These are phyloP conservation scores for Chlorokybus atmophyticus DNA, from an alignment of 139 green algal species.

Conservation along the genomic window DNA sequence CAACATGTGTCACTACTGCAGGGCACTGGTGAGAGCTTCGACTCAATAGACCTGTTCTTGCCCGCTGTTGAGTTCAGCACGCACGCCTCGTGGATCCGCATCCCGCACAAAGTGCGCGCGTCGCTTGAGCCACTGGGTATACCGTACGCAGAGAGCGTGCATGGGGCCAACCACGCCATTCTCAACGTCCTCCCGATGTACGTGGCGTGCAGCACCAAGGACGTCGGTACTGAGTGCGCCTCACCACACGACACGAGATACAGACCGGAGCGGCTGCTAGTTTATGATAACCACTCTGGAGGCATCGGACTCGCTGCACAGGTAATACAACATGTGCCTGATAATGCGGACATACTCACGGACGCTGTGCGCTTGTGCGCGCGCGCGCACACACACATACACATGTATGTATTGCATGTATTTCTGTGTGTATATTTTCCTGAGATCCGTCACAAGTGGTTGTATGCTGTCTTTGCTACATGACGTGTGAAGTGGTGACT, in stretches of 20 bases:
- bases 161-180: slow-evolving; percentile 76
- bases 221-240: slow-evolving; percentile 68
- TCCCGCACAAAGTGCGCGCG: slow-evolving; percentile 46
- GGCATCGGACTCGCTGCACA: slow-evolving; percentile 65
- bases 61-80: slow-evolving; percentile 71
- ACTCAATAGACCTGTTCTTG: slow-evolving; percentile 77
- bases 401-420: not conserved
- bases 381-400: no score
- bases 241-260: slow-evolving; percentile 57
- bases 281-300: slow-evolving; percentile 80
- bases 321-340: slow-evolving; percentile 26
- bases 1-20: no score
- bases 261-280: slow-evolving; percentile 67
- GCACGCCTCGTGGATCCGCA: slow-evolving; percentile 53
- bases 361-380: not conserved
- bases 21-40: slow-evolving; percentile 50
- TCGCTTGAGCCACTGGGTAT: slow-evolving; percentile 30
- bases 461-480: not conserved
- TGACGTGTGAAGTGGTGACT: not conserved
- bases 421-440: not conserved
- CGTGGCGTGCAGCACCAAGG: slow-evolving; percentile 31
- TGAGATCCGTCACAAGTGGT: not conserved
- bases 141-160: slow-evolving; percentile 56
- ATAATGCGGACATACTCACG: not conserved
- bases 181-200: slow-evolving; percentile 73